Evolutionary conservation across 1,284 basidiomycete genomes (phyloP).

Genomic region (Trametes pubescens): DNA sequence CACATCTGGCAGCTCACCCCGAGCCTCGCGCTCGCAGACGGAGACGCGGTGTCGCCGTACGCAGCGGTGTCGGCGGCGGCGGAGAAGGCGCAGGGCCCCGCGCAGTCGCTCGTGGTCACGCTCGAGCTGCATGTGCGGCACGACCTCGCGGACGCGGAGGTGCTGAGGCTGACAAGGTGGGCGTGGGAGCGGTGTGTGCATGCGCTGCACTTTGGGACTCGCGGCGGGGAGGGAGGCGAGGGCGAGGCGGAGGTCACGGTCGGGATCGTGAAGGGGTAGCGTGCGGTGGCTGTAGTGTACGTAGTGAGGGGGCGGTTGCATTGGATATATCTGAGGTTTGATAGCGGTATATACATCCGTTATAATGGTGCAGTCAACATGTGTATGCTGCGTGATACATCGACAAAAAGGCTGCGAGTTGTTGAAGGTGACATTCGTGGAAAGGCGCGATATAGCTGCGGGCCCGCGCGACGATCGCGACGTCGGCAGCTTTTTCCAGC

Average conservation of each 20-base stretch:
- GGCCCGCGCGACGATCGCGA: no score
- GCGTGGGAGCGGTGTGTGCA: constrained; percentile 69
- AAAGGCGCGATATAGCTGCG: background rate
- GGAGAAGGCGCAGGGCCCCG: constrained; percentile 37
- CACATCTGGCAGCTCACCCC: constrained; percentile 89
- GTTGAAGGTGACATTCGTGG: no score
- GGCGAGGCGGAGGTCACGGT: constrained; percentile 56
- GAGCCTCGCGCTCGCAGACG: constrained; percentile 39
- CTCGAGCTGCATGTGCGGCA: constrained; percentile 79
- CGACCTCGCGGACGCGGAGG: constrained; percentile 76
- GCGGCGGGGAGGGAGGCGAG: constrained; percentile 41
- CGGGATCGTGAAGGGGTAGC: constrained; percentile 50
- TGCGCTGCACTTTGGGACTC: constrained; percentile 44
- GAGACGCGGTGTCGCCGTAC: constrained; percentile 32
- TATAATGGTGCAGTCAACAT: background rate
- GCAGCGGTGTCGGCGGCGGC: constrained; percentile 22
- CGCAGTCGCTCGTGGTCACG: constrained; percentile 77
- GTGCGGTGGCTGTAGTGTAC: background rate
- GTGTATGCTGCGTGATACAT: background rate
- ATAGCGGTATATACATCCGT: background rate
- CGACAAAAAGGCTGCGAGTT: no score
- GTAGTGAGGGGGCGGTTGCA: background rate
- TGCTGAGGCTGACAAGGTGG: constrained; percentile 76
- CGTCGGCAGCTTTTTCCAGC: no score
- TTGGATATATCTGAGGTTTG: background rate